Conservation (phyloP, 192 early-diverging fungal species). For the Oehlia diaphana region DNA sequence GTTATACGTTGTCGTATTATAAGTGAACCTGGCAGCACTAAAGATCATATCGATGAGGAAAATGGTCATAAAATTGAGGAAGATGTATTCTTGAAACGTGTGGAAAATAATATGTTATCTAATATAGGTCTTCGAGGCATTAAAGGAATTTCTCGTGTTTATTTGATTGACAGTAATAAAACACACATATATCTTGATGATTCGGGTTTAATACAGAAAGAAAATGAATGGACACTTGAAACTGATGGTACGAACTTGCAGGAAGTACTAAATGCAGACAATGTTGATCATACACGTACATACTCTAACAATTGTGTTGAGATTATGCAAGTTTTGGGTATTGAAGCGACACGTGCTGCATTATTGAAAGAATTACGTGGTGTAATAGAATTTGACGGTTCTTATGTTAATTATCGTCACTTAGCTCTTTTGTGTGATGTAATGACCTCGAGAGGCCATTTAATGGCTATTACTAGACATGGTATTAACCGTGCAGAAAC, state of each 20-base stretch:
- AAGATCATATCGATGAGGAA: slow-evolving; percentile 65
- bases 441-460: slow-evolving; percentile 89
- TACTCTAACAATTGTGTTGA: slow-evolving; percentile 94
- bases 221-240: slow-evolving; percentile 79
- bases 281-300: slow-evolving; percentile 79
- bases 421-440: slow-evolving; percentile 93
- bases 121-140: slow-evolving; percentile 89
- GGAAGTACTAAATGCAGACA: slow-evolving; percentile 81
- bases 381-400: slow-evolving; percentile 94
- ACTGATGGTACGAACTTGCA: slow-evolving; percentile 92
- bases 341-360: slow-evolving; percentile 93
- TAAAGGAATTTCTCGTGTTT: slow-evolving; percentile 79
- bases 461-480: slow-evolving; percentile 98
- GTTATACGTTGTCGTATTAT: slow-evolving; percentile 88
- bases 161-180: slow-evolving; percentile 65
- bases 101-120: slow-evolving; percentile 87
- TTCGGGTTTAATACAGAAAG: slow-evolving; percentile 63
- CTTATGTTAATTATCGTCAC: slow-evolving; percentile 98
- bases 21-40: slow-evolving; percentile 60
- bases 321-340: slow-evolving; percentile 90
- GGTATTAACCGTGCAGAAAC: slow-evolving; percentile 97
- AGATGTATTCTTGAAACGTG: slow-evolving; percentile 84
- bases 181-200: slow-evolving; percentile 48
- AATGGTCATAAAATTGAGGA: slow-evolving; percentile 59
- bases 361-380: slow-evolving; percentile 85